Evolutionary conservation across 495 filamentous ascomycete species (phyloP).

Genomic region (Penicillium parvum): DNA sequence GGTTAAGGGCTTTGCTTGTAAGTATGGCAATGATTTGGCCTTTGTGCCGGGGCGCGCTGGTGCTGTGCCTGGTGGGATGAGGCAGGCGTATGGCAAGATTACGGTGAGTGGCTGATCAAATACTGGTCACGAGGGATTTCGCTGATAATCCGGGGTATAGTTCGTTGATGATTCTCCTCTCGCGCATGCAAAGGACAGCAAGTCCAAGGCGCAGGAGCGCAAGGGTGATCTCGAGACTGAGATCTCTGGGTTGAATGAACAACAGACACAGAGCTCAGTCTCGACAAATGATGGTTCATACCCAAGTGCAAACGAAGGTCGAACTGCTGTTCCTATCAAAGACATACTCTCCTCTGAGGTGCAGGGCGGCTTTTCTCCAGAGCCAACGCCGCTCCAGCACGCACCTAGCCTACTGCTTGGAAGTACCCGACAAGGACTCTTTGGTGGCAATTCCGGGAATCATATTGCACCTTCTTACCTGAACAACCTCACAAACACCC

Average conservation of each 20-base stretch:
- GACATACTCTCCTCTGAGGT: slow-evolving; percentile 4
- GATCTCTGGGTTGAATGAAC: neutral
- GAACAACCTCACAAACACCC: neutral
- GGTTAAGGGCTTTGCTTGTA: slow-evolving; percentile 25
- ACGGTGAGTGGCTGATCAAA: slow-evolving; percentile 6
- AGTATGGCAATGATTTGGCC: slow-evolving; percentile 21
- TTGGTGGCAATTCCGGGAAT: neutral
- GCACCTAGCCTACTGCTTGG: neutral
- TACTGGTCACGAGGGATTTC: neutral
- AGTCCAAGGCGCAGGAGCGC: neutral
- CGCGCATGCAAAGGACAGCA: slow-evolving; percentile 4
- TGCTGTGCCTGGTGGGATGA: neutral
- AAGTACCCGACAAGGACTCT: neutral
- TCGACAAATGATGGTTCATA: neutral
- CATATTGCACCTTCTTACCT: neutral
- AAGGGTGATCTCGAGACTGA: neutral
- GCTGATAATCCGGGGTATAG: slow-evolving; percentile 9
- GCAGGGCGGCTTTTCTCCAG: neutral
- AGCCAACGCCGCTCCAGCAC: slow-evolving; percentile 2
- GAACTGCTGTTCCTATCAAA: slow-evolving; percentile 10
- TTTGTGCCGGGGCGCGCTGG: slow-evolving; percentile 19
- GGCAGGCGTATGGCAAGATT: slow-evolving; percentile 17
- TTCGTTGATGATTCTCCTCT: slow-evolving; percentile 25
- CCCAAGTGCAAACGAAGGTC: neutral
- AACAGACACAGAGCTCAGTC: neutral